Conservation (phyloP, 805 yeast genomes). For the Metschnikowia arizonensis region DNA sequence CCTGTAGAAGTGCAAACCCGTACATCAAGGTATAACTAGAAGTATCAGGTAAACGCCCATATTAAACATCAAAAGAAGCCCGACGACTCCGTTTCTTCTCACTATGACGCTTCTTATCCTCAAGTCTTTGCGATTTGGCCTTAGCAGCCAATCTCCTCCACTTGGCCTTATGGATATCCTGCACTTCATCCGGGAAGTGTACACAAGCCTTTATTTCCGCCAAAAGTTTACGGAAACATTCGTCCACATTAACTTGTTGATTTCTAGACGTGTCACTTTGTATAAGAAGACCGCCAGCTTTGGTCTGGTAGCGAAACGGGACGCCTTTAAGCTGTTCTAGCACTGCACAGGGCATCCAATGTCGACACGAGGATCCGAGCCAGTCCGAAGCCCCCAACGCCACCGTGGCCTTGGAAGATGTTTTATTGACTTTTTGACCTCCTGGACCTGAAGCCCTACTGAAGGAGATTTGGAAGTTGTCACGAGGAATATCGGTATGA, state of each 20-base stretch:
- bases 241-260: constrained; percentile 51
- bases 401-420: constrained; percentile 63
- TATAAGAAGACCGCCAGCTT: constrained; percentile 51
- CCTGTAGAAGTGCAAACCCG: too few species aligned
- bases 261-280: constrained; percentile 59
- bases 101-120: constrained; percentile 33
- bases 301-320: constrained; percentile 51
- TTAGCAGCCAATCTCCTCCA: constrained; percentile 45
- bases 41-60: too few species aligned
- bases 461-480: constrained; percentile 42
- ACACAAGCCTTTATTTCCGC: constrained; percentile 47
- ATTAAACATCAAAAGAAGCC: constrained; percentile 29
- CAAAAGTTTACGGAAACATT: constrained; percentile 59
- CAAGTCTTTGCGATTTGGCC: constrained; percentile 30
- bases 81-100: constrained; percentile 38
- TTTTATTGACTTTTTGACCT: constrained; percentile 81
- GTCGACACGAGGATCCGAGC: constrained; percentile 16
- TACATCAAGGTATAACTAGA: too few species aligned
- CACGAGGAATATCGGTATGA: constrained; percentile 39
- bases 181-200: constrained; percentile 45
- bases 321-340: constrained; percentile 36
- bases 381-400: constrained; percentile 26
- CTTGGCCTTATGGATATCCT: constrained; percentile 42
- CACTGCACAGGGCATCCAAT: constrained; percentile 60
- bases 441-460: constrained; percentile 79